A percentile compares a stretch with the other conserved stretches of the same genome.
phyloP scores from a whole-genome alignment of 148 eudicot genomes.

The Camellia granthamiana region DNA sequence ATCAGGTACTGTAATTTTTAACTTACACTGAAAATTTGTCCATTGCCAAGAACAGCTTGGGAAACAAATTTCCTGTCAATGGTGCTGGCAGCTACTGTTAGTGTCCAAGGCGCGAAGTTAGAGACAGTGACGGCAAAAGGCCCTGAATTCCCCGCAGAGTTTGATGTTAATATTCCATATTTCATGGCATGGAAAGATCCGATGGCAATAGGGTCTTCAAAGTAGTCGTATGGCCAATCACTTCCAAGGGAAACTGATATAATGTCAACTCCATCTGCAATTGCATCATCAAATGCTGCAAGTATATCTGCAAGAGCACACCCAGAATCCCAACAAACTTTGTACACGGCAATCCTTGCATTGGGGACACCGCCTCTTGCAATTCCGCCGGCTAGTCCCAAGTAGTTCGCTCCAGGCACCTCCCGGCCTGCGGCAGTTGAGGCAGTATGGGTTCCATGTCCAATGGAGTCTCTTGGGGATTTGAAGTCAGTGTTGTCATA shows the following conservation, averaged over 20 bases:
- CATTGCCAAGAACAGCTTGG: constrained; percentile 1
- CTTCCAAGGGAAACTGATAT: constrained; percentile 20
- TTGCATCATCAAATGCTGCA: constrained; percentile 16
- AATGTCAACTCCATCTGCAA: constrained; percentile 20
- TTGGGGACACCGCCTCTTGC: constrained; percentile 19
- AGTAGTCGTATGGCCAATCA: background rate
- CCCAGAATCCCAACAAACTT: constrained; percentile 12
- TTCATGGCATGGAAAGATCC: constrained; percentile 22
- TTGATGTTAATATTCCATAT: constrained; percentile 11
- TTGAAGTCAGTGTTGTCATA: background rate
- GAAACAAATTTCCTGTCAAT: constrained; percentile 14
- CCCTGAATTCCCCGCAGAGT: constrained; percentile 13
- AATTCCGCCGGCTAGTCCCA: constrained; percentile 10
- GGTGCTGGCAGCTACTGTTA: constrained; percentile 10
- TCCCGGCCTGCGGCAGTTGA: constrained; percentile 20
- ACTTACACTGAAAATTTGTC: constrained; percentile 4
- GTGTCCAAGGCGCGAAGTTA: constrained; percentile 14
- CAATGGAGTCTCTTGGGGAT: constrained; percentile 15
- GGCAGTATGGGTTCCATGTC: constrained; percentile 18
- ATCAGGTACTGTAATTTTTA: background rate
- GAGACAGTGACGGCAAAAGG: background rate
- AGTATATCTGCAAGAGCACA: constrained; percentile 16
- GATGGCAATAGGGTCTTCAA: constrained; percentile 19
- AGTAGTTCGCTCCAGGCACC: constrained; percentile 14
- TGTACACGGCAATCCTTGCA: constrained; percentile 16